Evolutionary conservation across 108 stramenopile species (phyloP), one percentile per base, ranked within the genome.

Genomic region (Nannochloropsis gaditana): DNA sequence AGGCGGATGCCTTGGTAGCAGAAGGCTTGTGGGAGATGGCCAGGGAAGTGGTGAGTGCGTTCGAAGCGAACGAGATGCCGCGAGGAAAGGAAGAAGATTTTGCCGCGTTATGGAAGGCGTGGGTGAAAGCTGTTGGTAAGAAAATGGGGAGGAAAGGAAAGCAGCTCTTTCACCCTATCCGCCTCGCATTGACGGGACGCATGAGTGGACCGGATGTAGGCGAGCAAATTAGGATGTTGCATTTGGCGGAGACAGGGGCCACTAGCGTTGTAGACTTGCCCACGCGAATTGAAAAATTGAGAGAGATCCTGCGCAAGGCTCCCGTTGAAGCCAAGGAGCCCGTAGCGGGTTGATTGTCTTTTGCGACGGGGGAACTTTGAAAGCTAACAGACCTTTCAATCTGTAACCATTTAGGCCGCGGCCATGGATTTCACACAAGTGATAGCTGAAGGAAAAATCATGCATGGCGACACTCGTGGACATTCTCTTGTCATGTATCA

Each of bases 161-260:
- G 90, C 90, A 93, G 83, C 89, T 98, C 9, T 97, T 98, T 86
- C 96, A 97, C 86, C 97, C 97, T 15, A 93, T 95, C 2, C 92
- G 97, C 80, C 84, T 98, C 79, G 95, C 95, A 15, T 80, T 98
- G 85, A 98, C 97, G 9, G 97, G 96, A 31, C 94, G 94, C 87
- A 96, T 97, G 95, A 95, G 95, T 83, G 97, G 97, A 41, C 95
- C 96, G 89, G 97, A 98, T 90, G 95, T 98, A 11, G 96, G 96
- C 9, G 95, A 95, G 88, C 97, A 98, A 87, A 81, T 98, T 43
- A 87, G 91, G 11, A 87, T 98, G 50, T 87, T 97, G 45, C 84
- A 90, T 11, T 83, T 96, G 59, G 59, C 59, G n/a, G 59, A 73
- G 19, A 73, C 15, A 6, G 59, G 19, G 59, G 59, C 6, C n/a